phyloP scores from a whole-genome alignment of 768 basidiomycete species.

The Dentipellis fragilis region DNA sequence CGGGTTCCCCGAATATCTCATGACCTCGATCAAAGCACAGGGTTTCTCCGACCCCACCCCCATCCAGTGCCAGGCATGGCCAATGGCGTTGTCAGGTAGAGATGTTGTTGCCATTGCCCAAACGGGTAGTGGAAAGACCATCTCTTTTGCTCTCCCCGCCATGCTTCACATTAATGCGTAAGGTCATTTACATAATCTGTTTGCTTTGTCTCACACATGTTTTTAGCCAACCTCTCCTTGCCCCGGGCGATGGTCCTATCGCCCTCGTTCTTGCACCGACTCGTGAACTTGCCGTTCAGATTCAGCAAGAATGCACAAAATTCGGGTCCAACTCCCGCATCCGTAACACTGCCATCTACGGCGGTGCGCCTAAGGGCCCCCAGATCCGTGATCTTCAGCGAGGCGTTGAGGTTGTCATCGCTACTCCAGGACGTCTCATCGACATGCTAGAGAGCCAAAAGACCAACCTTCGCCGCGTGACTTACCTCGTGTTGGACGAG shows the following conservation, averaged over 20 bases:
- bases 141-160: constrained; percentile 94
- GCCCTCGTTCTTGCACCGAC: constrained; percentile 95
- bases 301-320: constrained; percentile 97
- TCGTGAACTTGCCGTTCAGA: constrained; percentile 97
- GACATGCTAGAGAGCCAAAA: constrained; percentile 98
- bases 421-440: constrained; percentile 99
- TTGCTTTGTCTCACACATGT: constrained; percentile 4
- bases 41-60: constrained; percentile 88
- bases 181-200: constrained; percentile 20
- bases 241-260: constrained; percentile 95
- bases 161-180: constrained; percentile 99
- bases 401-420: constrained; percentile 96
- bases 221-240: constrained; percentile 77
- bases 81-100: constrained; percentile 91
- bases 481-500: constrained; percentile 98
- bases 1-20: constrained; percentile 93
- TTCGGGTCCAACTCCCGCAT: constrained; percentile 96
- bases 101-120: constrained; percentile 96
- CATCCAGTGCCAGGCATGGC: constrained; percentile 99
- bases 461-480: constrained; percentile 92
- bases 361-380: constrained; percentile 96
- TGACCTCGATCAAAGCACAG: constrained; percentile 87
- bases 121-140: constrained; percentile 98
- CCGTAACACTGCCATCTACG: constrained; percentile 97
- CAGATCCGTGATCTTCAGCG: constrained; percentile 97